Evolutionary conservation across 345 rosid genomes (phyloP).

Genomic region (Aethionema arabicum): DNA sequence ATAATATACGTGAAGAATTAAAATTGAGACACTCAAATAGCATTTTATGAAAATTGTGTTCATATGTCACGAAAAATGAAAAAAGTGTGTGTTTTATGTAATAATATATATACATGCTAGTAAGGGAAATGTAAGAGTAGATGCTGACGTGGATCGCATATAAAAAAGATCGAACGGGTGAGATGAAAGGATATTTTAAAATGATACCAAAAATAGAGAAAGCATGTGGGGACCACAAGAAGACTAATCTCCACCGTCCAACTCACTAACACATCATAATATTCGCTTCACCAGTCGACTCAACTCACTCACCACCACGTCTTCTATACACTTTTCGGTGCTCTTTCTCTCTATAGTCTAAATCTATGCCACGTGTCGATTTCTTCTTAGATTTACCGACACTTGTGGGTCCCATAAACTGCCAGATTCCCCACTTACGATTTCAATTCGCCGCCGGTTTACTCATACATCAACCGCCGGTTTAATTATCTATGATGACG

Average conservation of each 20-base stretch:
- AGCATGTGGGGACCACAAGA: conserved; percentile 22
- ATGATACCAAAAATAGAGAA: conserved; percentile 17
- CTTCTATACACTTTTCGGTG: conserved; percentile 1
- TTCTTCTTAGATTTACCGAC: conserved; percentile 1
- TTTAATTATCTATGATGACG: background rate
- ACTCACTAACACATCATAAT: conserved; percentile 13
- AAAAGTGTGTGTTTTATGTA: conserved; percentile 7
- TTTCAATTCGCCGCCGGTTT: conserved; percentile 24
- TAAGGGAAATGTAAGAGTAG: background rate
- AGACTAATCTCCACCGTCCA: conserved; percentile 40
- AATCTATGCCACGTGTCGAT: conserved; percentile 10
- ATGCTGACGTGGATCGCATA: conserved; percentile 32
- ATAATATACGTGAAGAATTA: conserved; percentile 17
- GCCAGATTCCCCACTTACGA: background rate
- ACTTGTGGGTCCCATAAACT: background rate
- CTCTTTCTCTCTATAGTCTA: conserved; percentile 10
- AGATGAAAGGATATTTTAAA: conserved; percentile 11
- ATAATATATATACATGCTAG: background rate
- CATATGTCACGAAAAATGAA: background rate
- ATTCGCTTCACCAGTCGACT: conserved; percentile 23
- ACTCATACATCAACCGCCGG: conserved; percentile 12
- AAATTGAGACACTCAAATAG: conserved; percentile 21
- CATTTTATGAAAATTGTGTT: conserved; percentile 7
- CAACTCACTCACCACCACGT: too few species aligned
- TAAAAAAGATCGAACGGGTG: conserved; percentile 24